Evolutionary conservation across 306 rosid species (phyloP).

Genomic region (Prunus padus): DNA sequence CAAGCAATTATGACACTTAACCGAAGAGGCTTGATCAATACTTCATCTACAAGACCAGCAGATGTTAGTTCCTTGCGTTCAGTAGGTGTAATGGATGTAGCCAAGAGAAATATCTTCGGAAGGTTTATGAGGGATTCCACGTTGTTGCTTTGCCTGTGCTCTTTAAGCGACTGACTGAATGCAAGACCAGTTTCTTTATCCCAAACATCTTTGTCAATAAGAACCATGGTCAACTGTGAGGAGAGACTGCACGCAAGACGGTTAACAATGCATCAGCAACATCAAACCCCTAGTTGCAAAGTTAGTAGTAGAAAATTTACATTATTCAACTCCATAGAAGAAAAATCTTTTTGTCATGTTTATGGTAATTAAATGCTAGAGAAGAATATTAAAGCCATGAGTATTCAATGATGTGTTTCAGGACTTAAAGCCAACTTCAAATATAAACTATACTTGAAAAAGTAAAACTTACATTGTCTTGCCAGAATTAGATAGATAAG

Average conservation of each 20-base stretch:
- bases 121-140: conserved; percentile 32
- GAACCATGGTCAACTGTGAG: conserved; percentile 53
- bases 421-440: background rate
- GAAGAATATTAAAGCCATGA: background rate
- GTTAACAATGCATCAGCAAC: conserved; percentile 18
- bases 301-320: conserved; percentile 16
- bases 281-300: conserved; percentile 3
- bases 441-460: background rate
- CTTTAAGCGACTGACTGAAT: conserved; percentile 36
- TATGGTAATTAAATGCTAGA: background rate
- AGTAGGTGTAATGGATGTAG: conserved; percentile 31
- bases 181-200: conserved; percentile 46
- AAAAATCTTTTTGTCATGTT: background rate
- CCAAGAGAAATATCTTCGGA: conserved; percentile 74
- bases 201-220: conserved; percentile 79
- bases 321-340: background rate
- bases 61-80: conserved; percentile 57
- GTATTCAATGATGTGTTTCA: background rate
- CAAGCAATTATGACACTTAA: conserved; percentile 47
- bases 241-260: conserved; percentile 40
- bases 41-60: conserved; percentile 50
- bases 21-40: conserved; percentile 74
- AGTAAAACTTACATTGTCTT: conserved; percentile 45
- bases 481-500: conserved; percentile 47
- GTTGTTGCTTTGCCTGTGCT: conserved; percentile 35